Percentiles rank a stretch among this genome's conserved stretches.
Conservation (phyloP, 2,329 filamentous ascomycete genomes). For the Stachybotrys echinatus region DNA sequence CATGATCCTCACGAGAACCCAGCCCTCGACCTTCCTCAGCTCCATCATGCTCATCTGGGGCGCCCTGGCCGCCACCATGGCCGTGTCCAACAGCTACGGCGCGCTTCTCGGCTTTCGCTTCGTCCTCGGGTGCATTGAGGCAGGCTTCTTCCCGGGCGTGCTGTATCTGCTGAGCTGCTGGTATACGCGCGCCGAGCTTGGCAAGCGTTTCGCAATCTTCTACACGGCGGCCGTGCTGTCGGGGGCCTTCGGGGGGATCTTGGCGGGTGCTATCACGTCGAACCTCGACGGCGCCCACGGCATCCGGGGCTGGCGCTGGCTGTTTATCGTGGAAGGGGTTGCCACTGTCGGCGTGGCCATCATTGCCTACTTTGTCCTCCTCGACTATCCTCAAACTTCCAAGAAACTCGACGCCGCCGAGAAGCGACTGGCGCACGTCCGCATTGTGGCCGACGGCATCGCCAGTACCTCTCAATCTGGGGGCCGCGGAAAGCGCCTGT, state of each 20-base stretch:
- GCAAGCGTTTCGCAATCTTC: constrained; percentile 51
- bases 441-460: constrained; percentile 46
- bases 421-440: constrained; percentile 54
- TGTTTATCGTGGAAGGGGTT: constrained; percentile 64
- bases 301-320: constrained; percentile 60
- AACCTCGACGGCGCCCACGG: constrained; percentile 48
- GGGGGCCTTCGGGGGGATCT: constrained; percentile 59
- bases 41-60: constrained; percentile 44
- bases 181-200: constrained; percentile 36
- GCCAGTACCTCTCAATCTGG: constrained; percentile 22
- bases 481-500: constrained; percentile 19
- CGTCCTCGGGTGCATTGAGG: constrained; percentile 44
- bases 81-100: constrained; percentile 37
- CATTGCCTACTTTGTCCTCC: constrained; percentile 56
- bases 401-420: constrained; percentile 56
- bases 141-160: constrained; percentile 47
- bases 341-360: constrained; percentile 46
- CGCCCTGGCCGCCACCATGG: constrained; percentile 37
- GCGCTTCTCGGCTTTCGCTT: constrained; percentile 40
- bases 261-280: constrained; percentile 55
- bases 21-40: constrained; percentile 44
- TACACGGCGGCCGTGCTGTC: constrained; percentile 54
- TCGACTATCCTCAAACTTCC: constrained; percentile 59
- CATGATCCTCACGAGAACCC: constrained; percentile 42
- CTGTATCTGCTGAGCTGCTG: constrained; percentile 48